phyloP scores from a whole-genome alignment of 352 stramenopile genomes.

The Globisporangium splendens region DNA sequence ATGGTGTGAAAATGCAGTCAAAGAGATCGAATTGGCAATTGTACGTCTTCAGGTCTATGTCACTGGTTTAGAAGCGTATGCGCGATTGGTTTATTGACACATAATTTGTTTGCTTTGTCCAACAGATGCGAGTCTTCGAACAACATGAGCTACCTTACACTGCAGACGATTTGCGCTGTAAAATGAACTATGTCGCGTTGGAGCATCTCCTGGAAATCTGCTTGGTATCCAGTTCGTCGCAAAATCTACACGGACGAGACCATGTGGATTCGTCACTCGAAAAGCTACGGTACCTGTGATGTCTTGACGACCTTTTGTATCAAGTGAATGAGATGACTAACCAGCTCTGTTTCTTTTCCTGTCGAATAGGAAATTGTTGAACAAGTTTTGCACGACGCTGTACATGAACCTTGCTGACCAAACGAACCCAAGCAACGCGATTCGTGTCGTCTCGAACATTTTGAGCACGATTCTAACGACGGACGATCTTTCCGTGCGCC shows the following conservation, averaged over 20 bases:
- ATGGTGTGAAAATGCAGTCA: conserved; percentile 12
- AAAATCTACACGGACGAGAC: not conserved
- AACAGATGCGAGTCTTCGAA: conserved; percentile 2
- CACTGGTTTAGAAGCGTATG: not conserved
- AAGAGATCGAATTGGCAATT: conserved; percentile 13
- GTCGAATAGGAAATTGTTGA: conserved; percentile 5
- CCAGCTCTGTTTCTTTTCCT: not conserved
- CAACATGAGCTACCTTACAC: not conserved
- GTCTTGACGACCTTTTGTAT: not conserved
- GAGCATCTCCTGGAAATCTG: conserved; percentile 10
- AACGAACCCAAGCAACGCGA: conserved; percentile 5
- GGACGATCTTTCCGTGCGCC: conserved; percentile 14
- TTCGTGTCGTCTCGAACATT: conserved; percentile 8
- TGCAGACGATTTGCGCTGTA: not conserved
- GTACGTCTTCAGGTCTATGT: not conserved
- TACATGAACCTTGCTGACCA: conserved; percentile 5
- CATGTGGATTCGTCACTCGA: conserved; percentile 1
- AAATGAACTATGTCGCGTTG: conserved; percentile 5
- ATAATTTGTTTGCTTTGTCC: not conserved
- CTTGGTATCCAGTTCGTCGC: not conserved
- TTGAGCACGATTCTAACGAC: conserved; percentile 7
- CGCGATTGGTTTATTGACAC: not conserved
- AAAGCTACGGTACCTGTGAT: conserved; percentile 4
- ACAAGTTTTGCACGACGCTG: conserved; percentile 2
- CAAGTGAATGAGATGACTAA: not conserved